phyloP scores from a whole-genome alignment of 2,329 filamentous ascomycete species.

The Sporothrix dimorphospora region DNA sequence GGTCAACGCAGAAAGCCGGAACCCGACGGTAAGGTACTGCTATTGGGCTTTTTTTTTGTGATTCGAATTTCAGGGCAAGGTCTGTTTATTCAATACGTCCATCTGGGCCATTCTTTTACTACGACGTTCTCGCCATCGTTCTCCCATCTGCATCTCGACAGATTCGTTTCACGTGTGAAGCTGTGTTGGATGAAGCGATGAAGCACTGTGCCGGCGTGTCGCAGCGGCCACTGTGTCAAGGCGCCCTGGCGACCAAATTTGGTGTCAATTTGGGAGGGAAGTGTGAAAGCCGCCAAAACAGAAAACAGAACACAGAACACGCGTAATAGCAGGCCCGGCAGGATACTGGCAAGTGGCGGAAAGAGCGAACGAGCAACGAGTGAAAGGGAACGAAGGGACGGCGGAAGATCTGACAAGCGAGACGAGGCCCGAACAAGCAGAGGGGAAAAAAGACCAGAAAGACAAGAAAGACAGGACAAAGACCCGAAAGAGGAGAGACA shows the following conservation, averaged over 20 bases:
- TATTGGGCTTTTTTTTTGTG: not conserved
- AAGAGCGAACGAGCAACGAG: not conserved
- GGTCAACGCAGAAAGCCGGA: not conserved
- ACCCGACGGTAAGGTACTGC: too few species aligned
- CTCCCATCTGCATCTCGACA: not conserved
- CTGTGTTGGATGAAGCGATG: not conserved
- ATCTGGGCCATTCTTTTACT: too few species aligned
- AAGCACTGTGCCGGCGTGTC: not conserved
- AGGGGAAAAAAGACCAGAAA: not conserved
- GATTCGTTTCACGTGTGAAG: not conserved
- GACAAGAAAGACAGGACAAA: not conserved
- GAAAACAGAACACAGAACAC: not conserved
- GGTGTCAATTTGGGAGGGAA: slow-evolving; percentile 5
- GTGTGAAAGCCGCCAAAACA: slow-evolving; percentile 8
- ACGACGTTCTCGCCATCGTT: not conserved
- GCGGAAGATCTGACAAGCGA: not conserved
- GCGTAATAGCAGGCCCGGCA: not conserved
- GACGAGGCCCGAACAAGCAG: not conserved
- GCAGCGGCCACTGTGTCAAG: slow-evolving; percentile 17
- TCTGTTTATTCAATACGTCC: not conserved
- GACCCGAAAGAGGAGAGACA: not conserved
- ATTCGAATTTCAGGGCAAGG: not conserved
- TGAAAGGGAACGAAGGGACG: not conserved
- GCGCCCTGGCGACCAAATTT: not conserved
- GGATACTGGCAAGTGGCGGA: not conserved